Base-by-base conservation (phyloP, 345 rosid genomes). In the Aquilaria yunnanensis region DNA sequence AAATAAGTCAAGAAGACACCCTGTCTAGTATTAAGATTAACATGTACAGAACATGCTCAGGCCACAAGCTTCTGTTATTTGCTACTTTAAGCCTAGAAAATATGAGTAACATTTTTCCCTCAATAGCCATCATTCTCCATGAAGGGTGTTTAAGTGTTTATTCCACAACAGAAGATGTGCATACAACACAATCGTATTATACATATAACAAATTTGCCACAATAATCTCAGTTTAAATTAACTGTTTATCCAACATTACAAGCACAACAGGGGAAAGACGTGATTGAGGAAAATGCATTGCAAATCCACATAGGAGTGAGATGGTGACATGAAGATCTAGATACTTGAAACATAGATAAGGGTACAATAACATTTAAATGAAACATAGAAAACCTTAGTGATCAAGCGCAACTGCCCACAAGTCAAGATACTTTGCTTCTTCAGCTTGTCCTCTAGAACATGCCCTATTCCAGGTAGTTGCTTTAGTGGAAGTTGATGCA, bases 391-490 rank as follows among this genome's bases (percentile, higher is more conserved):
- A 51, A 92, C 98, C 94, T 90, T 93, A 43, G 98, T 80, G 66
- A 84, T 73, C 77, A 65, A 56, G 34, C 86, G 83, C 74, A 93
- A 74, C 57, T 93, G 87, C 23, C 96, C 87, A 75, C 97, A 93
- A 65, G 88, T 84, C 73, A 11, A 70, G 69, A 90, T 37, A 75
- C 79, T 83, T 74, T 61, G 80, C 60, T 66, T 82, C 82, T 76
- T 87, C 80, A 93, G 76, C 80, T 85, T 90, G 69, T 84, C 87
- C 78, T 82, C 90, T 57, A 93, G 75, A 70, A 81, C 92, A 78
- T 77, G 60, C 54, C 98, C 98, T 73, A 93, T 88, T 64, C 97
- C 98, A 9, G 97, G 97, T 69, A 93, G 96, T 61, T 77, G 79
- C 62, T 84, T 77, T 49, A 87, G 76, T 52, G 94, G 86, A 73